Conservation (phyloP, 2,329 filamentous ascomycete genomes). For the Cordyceps fumosorosea region DNA sequence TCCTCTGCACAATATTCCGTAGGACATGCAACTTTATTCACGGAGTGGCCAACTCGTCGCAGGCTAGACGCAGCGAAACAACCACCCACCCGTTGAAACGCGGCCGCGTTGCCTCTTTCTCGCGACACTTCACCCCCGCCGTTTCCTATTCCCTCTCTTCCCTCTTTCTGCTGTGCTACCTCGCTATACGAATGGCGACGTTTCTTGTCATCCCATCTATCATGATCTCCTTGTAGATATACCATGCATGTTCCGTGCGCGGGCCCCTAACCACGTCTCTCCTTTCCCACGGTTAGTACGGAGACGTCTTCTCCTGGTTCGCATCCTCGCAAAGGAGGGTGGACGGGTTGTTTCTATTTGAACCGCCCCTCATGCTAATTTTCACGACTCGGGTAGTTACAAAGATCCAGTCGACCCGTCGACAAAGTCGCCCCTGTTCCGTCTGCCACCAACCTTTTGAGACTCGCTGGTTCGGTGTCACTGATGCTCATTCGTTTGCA, state of each 20-base stretch:
- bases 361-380: background rate
- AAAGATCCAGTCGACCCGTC: background rate
- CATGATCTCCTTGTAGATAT: background rate
- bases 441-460: background rate
- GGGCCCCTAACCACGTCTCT: background rate
- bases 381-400: background rate
- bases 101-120: background rate
- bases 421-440: background rate
- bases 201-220: slow-evolving; percentile 3
- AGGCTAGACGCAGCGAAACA: background rate
- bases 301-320: background rate
- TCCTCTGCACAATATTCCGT: background rate
- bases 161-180: background rate
- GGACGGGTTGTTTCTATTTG: background rate
- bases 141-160: no score
- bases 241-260: background rate
- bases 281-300: background rate
- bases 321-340: background rate
- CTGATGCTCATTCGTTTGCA: slow-evolving; percentile 9
- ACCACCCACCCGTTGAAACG: slow-evolving; percentile 4
- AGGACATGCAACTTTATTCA: background rate
- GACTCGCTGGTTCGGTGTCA: background rate
- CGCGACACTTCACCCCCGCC: background rate
- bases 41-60: background rate
- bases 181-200: background rate